Evolutionary conservation across 148 eudicot genomes (phyloP), one percentile per base, ranked within the genome.

Genomic region (Linanthus parryae): DNA sequence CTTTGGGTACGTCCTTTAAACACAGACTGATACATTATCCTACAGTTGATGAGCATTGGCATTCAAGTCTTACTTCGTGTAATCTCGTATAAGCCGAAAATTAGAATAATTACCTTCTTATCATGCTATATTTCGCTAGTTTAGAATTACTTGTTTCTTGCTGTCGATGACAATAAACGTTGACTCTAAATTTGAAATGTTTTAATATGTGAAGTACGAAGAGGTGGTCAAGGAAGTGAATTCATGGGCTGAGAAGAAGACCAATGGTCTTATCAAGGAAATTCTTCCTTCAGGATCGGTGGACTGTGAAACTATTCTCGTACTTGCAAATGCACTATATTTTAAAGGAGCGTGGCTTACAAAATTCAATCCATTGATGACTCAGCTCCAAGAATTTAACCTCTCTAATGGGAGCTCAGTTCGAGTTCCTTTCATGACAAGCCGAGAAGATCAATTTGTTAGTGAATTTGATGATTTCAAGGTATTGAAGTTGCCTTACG

Each of bases 341-440:
- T 91, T 80, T 54, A 91, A 91, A 54, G 97, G 97, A 41, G 70
- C 80, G 12, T 91, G 97, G 97, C 53, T 33, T 5, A 77, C 74
- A 13, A 74, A 86, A 55, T 91, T 86, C 36, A 85, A 83, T 23
- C 52, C 79, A 49, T 74, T 87, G 0, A 34, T 45, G 27, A 83
- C 95, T 18, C 70, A 78, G 58, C 83, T 83, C 12, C 45, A 64
- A 31, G 76, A 81, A 18, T 86, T 90, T 44, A 76, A 82, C 79
- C 88, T 90, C 37, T 76, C 76, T 7, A 40, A 70, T 41, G 94
- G 94, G 15, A 75, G 42, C 59, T 48, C 84, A 20, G 61, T 83
- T 44, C 73, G 75, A 57, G 98, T 56, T 2, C 94, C 94, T n/a
- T 91, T 74, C 72, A 86, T 91, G 98, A 83, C 83, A 20, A 86